Base-by-base conservation (phyloP, 2,329 filamentous ascomycete species). In the Penicillium sp. region DNA sequence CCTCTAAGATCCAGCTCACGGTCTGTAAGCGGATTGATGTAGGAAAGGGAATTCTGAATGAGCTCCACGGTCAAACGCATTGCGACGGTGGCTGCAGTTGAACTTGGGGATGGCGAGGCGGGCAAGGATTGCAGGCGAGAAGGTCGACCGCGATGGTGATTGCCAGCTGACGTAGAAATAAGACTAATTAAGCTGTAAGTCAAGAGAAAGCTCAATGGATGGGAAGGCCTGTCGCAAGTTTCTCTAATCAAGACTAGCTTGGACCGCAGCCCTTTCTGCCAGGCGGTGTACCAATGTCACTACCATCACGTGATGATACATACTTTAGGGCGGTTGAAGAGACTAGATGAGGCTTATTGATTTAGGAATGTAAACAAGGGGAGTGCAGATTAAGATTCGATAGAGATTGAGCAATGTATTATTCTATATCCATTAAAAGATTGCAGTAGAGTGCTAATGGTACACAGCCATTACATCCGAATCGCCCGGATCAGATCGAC, bases 1-100 rank as follows among this genome's bases (percentile, higher is more conserved):
- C 95, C 95, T 96, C 95, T 88, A 71, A 99, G 91, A 83, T 98
- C 93, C 77, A 99, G 87, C 86, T 99, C 95, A 78, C 95, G 91
- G 85, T 99, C 95, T 81, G 95, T 96, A 78, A 99, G 86, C 76
- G 93, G 93, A 80, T 98, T 99, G 79, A 98, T 90, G 84, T 97
- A 99, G 76, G 93, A 97, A 68, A 96, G 89, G 74, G 95, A 96
- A 78, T 87, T 88, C 78, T 91, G 87, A 80, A 99, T 96, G 72
- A 98, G 87, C 78, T 98, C 95, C 68, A 91, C 88, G 63, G 93
- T 97, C 80, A 99, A 87, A 84, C 93, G 89, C 95, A 99, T 98
- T 48, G 63, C 80, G 73, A 69, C 59, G 65, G 64, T 60, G 49
- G 53, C 42, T 54, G 49, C 42, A 33, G 44, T 50, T 47, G 49